Base-by-base conservation (phyloP, 306 rosid species). In the Vicia sativa region DNA sequence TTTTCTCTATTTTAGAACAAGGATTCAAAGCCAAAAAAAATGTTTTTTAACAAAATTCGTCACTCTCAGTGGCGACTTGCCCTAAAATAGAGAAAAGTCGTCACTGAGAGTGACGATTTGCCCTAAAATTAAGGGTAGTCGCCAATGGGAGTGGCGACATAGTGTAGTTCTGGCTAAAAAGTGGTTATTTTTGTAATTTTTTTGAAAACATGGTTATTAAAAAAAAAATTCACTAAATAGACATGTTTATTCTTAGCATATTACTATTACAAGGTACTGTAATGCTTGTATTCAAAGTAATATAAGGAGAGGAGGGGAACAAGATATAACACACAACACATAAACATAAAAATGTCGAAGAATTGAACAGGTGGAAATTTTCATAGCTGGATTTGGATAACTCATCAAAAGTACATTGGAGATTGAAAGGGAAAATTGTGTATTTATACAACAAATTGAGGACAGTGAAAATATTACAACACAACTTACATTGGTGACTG, bases 381-480 rank as follows among this genome's bases (percentile, higher is more conserved):
- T 26, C 19, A 48, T 37, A 16, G 23, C 64, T 25, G 6, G 52
- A 57, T 34, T 8, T 4, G 26, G n/a, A 58, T 62, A 57, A 56
- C 70, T 34, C 65, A 35, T 45, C 65, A 68, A 29, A 42, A 35
- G 71, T 37, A 60, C n/a, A 29, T 3, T 12, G 10, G 4, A 0
- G 34, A 73, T 55, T 25, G 23, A 26, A 39, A 50, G 58, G 78
- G 73, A 78, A 86, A 80, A 63, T 62, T 70, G 78, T 64, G 76
- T 75, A 9, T 49, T 79, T 57, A 70, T 74, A 77, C 75, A 77
- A 65, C 56, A 62, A 13, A 26, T 25, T 14, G 63, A 64, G 67
- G 65, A 70, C 48, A 50, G 77, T 45, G 72, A 66, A 68, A 59
- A 65, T 60, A 52, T 71, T 65, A 75, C 59, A 77, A 53, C 75